Evolutionary conservation across 1,284 basidiomycete species (phyloP).

Genomic region (Naganishia sp.): DNA sequence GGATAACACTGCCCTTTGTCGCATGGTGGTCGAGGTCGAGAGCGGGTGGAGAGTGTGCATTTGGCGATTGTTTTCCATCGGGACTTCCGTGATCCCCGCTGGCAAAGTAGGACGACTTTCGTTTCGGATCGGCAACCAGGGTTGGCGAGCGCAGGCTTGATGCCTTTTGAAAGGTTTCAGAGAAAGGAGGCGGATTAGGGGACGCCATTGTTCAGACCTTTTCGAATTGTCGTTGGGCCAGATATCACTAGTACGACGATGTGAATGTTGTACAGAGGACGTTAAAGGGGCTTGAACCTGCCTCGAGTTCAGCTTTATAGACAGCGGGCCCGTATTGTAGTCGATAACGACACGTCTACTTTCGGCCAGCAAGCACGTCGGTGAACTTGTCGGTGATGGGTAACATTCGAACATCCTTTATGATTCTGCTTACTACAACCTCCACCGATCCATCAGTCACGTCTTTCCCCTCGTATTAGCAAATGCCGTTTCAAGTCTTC

Average conservation of each 20-base stretch:
- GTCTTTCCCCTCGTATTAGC: too few relatives aligned
- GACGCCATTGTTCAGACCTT: neutral
- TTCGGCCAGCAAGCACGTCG: too few relatives aligned
- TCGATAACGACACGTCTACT: too few relatives aligned
- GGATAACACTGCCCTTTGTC: neutral
- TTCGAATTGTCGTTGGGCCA: neutral
- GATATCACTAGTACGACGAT: neutral
- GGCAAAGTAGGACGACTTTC: constrained; percentile 23
- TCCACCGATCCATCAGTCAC: too few relatives aligned
- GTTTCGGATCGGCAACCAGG: constrained; percentile 13
- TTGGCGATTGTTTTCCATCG: constrained; percentile 1
- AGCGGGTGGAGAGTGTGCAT: neutral
- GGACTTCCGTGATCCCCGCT: neutral
- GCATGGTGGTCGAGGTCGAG: constrained; percentile 10
- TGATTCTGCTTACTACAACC: too few relatives aligned
- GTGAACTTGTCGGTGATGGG: too few relatives aligned
- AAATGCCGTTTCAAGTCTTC: too few relatives aligned
- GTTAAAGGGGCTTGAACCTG: too few relatives aligned
- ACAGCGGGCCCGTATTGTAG: too few relatives aligned
- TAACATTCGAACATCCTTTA: too few relatives aligned
- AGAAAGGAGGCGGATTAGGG: constrained; percentile 17
- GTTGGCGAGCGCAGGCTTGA: constrained; percentile 7
- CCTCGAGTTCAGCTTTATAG: too few relatives aligned
- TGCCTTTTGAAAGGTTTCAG: constrained; percentile 19
- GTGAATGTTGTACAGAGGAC: neutral